These are phyloP conservation scores for Lolium perenne DNA, from an alignment of 176 grass and related monocot genomes.

Conservation along the genomic window DNA sequence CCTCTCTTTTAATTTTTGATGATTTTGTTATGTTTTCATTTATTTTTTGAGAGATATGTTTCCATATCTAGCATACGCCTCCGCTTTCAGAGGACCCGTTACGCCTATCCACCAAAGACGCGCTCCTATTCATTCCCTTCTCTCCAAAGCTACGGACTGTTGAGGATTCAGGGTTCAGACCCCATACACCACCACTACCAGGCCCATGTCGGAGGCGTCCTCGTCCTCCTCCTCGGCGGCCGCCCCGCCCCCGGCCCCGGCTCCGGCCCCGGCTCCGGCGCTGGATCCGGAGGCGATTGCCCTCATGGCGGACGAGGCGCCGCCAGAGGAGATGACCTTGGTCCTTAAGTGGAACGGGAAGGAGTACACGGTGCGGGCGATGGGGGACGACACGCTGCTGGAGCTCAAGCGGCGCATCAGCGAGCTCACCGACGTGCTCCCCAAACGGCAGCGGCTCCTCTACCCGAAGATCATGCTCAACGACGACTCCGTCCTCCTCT, in stretches of 20 bases:
- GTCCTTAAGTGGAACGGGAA: conserved; percentile 77
- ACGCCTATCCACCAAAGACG: neutral
- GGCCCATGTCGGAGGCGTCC: conserved; percentile 42
- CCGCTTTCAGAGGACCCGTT: neutral
- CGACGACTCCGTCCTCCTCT: conserved; percentile 77
- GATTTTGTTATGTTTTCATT: no score
- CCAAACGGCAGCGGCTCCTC: conserved; percentile 86
- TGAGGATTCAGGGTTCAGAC: neutral
- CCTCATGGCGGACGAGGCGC: conserved; percentile 40
- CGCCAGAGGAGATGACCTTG: conserved; percentile 83
- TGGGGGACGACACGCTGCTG: conserved; percentile 83
- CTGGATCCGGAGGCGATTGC: conserved; percentile 38
- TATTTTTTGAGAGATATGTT: no score
- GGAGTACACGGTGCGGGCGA: conserved; percentile 81
- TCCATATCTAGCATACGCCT: no score
- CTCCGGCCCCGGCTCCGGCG: neutral
- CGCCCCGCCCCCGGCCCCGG: neutral
- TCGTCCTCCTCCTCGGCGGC: conserved; percentile 47
- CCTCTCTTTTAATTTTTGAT: no score
- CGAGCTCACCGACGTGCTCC: conserved; percentile 85
- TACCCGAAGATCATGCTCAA: conserved; percentile 90
- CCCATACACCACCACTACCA: neutral
- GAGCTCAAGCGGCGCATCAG: conserved; percentile 97
- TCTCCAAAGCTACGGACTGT: neutral
- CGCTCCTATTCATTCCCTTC: neutral